Evolutionary conservation across 139 green algal species (phyloP).

Genomic region (Marvania coccoides): DNA sequence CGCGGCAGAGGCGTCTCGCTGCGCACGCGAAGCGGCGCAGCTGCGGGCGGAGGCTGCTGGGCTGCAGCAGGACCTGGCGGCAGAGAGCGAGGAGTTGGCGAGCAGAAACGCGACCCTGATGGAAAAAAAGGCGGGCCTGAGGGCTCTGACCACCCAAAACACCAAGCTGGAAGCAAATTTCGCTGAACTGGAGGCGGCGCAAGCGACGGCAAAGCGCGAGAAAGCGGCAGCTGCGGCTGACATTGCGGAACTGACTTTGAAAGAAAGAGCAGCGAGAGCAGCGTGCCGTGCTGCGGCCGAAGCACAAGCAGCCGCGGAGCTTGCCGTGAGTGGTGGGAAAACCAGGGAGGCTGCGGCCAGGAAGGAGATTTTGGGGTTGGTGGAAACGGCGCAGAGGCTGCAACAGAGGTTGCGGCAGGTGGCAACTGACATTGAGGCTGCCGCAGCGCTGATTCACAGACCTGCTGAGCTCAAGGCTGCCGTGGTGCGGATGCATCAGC

Average conservation of each 20-base stretch:
- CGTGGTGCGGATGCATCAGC: conserved; percentile 72
- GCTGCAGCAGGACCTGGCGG: conserved; percentile 78
- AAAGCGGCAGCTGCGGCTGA: conserved; percentile 29
- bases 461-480: conserved; percentile 77
- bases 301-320: too few relatives aligned
- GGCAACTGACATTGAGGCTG: conserved; percentile 46
- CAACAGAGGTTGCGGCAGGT: too few relatives aligned
- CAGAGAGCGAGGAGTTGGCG: conserved; percentile 73
- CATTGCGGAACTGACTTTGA: too few relatives aligned
- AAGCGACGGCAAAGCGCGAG: conserved; percentile 94
- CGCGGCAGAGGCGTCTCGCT: background rate
- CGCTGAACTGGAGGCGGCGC: too few relatives aligned
- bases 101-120: conserved; percentile 85
- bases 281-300: too few relatives aligned
- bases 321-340: too few relatives aligned
- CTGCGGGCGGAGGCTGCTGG: conserved; percentile 20
- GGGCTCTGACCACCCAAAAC: too few relatives aligned
- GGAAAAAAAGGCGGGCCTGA: conserved; percentile 90
- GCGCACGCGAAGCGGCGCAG: background rate
- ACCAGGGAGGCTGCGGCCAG: conserved; percentile 16
- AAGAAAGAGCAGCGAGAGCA: too few relatives aligned
- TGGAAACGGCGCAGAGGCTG: background rate
- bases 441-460: conserved; percentile 55
- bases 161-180: too few relatives aligned
- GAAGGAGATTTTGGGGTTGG: conserved; percentile 26